Evolutionary conservation across 768 basidiomycete genomes (phyloP).

Genomic region (Crassisporium funariophilum): DNA sequence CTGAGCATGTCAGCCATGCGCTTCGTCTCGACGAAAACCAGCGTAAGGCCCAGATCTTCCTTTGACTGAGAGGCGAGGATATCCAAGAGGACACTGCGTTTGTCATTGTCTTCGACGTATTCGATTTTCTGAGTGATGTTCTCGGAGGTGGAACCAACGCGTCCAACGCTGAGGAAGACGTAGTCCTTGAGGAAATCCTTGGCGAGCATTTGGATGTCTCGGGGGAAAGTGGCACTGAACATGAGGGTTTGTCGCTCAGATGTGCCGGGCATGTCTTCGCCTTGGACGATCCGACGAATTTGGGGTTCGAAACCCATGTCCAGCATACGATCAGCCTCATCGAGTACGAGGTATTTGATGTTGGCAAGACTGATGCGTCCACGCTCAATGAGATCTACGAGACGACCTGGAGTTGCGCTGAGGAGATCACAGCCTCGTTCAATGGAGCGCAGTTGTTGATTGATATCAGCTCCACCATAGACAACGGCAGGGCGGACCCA

Average conservation of each 20-base stretch:
- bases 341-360: constrained; percentile 96
- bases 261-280: constrained; percentile 97
- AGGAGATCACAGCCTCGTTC: constrained; percentile 98
- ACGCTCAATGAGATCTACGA: constrained; percentile 97
- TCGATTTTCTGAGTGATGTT: constrained; percentile 99
- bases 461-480: constrained; percentile 99
- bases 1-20: constrained; percentile 99
- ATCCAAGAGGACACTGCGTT: constrained; percentile 95
- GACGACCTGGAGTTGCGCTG: constrained; percentile 95
- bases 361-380: constrained; percentile 95
- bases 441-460: constrained; percentile 88
- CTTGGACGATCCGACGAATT: constrained; percentile 96
- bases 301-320: constrained; percentile 99
- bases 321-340: constrained; percentile 99
- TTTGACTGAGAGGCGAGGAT: constrained; percentile 79
- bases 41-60: constrained; percentile 71
- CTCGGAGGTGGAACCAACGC: constrained; percentile 97
- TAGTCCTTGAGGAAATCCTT: constrained; percentile 98
- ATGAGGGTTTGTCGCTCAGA: constrained; percentile 95
- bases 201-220: constrained; percentile 96
- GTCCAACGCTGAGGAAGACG: constrained; percentile 97
- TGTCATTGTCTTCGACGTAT: constrained; percentile 96
- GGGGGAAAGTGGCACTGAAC: constrained; percentile 99
- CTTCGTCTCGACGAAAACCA: constrained; percentile 99
- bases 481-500: constrained; percentile 99